Conservation (phyloP, 148 eudicot genomes). For the Cornus suecica region DNA sequence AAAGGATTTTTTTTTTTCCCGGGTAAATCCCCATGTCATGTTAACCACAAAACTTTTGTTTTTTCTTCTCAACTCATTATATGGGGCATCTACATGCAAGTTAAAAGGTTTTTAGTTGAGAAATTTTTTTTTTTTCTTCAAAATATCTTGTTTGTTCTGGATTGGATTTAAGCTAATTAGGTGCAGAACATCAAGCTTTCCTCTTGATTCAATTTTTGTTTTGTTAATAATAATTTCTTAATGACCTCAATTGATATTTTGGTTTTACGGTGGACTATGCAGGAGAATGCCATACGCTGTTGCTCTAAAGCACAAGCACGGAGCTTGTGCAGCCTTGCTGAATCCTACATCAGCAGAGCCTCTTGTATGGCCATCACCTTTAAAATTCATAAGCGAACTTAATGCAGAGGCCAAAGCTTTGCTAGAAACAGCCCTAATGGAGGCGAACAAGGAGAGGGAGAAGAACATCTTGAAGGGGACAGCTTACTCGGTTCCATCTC, state of each 20-base stretch:
- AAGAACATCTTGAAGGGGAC: constrained; percentile 78
- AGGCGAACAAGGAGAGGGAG: constrained; percentile 91
- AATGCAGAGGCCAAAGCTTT: constrained; percentile 82
- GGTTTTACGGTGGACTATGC: constrained; percentile 10
- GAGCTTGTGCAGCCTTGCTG: constrained; percentile 77
- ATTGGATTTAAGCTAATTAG: not conserved
- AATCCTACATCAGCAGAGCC: constrained; percentile 95
- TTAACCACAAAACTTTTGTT: not conserved
- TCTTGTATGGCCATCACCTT: constrained; percentile 96
- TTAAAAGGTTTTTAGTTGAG: not conserved
- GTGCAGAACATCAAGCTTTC: not conserved
- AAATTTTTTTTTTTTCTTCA: not conserved
- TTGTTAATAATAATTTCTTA: not conserved
- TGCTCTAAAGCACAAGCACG: constrained; percentile 67
- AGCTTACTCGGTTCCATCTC: constrained; percentile 53
- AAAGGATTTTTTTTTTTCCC: not conserved
- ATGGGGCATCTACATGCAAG: not conserved
- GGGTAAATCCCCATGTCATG: not conserved
- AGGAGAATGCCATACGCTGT: constrained; percentile 91
- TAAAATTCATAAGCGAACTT: constrained; percentile 92
- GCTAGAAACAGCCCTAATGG: constrained; percentile 77
- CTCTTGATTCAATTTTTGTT: not conserved
- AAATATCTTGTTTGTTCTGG: not conserved
- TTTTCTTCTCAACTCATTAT: too few relatives aligned
- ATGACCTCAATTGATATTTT: not conserved